Percentiles rank a stretch among this genome's conserved stretches.
Evolutionary conservation across 441 rosid genomes (phyloP).

Genomic region (Corymbia citriodora): DNA sequence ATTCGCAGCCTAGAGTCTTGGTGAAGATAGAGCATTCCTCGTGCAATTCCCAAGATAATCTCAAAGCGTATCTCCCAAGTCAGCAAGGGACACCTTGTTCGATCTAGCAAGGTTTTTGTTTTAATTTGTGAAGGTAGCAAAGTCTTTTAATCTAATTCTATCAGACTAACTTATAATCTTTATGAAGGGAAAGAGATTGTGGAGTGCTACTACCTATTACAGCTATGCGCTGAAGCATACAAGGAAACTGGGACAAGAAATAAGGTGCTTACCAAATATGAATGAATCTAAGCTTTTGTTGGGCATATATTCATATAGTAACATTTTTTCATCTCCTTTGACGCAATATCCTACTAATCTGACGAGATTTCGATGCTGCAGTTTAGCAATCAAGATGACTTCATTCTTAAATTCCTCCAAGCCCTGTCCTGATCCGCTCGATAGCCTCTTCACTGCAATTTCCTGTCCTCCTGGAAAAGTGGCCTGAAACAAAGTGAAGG

Average conservation of each 20-base stretch:
- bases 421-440: conserved; percentile 53
- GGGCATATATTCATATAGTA: conserved; percentile 49
- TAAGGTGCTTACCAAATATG: conserved; percentile 33
- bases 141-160: background rate
- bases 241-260: background rate
- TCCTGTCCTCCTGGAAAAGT: conserved; percentile 48
- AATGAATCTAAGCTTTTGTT: conserved; percentile 56
- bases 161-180: background rate
- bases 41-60: conserved; percentile 46
- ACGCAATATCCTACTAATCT: conserved; percentile 57
- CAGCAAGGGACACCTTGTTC: conserved; percentile 18
- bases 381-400: conserved; percentile 54
- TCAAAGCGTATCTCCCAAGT: conserved; percentile 42
- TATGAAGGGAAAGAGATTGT: background rate
- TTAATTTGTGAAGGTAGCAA: background rate
- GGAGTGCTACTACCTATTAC: background rate
- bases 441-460: conserved; percentile 56
- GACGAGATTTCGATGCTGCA: conserved; percentile 66
- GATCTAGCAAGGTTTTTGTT: conserved; percentile 24
- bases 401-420: conserved; percentile 60
- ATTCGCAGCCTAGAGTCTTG: conserved; percentile 67
- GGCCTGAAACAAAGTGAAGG: conserved; percentile 19
- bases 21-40: conserved; percentile 67
- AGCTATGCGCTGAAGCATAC: background rate
- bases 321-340: conserved; percentile 40